phyloP scores from a whole-genome alignment of 176 grass and related monocot species.

The Lolium multiflorum region DNA sequence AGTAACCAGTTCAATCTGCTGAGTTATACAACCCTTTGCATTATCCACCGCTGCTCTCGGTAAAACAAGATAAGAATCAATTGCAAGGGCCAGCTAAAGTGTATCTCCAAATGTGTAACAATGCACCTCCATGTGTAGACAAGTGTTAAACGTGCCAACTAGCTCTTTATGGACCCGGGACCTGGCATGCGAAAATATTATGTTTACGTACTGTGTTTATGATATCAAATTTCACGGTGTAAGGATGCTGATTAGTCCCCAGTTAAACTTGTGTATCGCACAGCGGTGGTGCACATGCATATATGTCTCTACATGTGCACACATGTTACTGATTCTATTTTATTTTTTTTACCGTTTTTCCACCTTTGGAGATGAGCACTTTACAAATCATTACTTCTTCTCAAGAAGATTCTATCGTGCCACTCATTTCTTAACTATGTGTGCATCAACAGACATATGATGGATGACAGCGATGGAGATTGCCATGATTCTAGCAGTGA shows the following conservation, averaged over 20 bases:
- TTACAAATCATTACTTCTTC: background rate
- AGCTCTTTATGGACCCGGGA: background rate
- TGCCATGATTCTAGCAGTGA: slow-evolving; percentile 60
- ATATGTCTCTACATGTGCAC: background rate
- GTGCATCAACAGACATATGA: slow-evolving; percentile 40
- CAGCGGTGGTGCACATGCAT: background rate
- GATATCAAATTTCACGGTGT: background rate
- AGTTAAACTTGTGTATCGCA: background rate
- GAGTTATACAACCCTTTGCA: background rate
- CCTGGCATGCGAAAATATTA: background rate
- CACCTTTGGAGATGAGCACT: background rate
- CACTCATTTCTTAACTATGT: slow-evolving; percentile 17
- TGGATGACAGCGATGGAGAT: slow-evolving; percentile 48
- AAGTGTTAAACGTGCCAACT: background rate
- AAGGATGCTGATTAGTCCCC: background rate
- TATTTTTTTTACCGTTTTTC: background rate
- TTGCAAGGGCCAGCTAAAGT: background rate
- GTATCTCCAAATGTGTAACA: background rate
- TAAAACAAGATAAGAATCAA: background rate
- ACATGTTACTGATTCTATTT: background rate
- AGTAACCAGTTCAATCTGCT: background rate
- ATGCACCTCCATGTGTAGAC: background rate
- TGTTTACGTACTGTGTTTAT: too few relatives aligned
- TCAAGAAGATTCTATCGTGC: background rate
- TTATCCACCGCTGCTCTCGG: background rate